A percentile compares a stretch with the other conserved stretches of the same genome.
Conservation (phyloP, 371 early-diverging fungal genomes). For the Capillidium heterosporum region DNA sequence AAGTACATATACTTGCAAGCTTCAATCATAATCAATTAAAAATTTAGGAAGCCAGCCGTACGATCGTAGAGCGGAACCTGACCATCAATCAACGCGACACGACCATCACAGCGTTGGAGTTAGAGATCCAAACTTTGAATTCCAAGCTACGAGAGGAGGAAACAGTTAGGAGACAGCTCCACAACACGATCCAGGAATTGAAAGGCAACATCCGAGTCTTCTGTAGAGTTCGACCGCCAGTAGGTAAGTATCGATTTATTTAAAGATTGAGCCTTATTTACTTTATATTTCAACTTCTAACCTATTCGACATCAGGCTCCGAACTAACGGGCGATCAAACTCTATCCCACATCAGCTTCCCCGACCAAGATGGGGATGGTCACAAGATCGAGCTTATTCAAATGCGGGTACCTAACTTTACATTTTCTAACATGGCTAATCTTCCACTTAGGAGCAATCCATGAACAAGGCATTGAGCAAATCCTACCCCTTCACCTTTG, state of each 20-base stretch:
- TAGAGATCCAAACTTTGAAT: not conserved
- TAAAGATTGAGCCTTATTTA: not conserved
- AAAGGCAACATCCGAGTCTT: slow-evolving; percentile 97
- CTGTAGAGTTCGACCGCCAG: slow-evolving; percentile 83
- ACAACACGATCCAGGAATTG: slow-evolving; percentile 84
- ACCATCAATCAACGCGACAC: not conserved
- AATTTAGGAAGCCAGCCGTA: slow-evolving; percentile 16
- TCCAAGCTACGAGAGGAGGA: slow-evolving; percentile 52
- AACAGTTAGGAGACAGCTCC: slow-evolving; percentile 52
- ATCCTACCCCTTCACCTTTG: slow-evolving; percentile 60
- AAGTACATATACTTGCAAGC: slow-evolving; percentile 19
- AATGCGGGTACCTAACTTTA: slow-evolving; percentile 5
- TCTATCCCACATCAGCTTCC: not conserved
- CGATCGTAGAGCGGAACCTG: slow-evolving; percentile 13
- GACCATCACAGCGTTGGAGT: not conserved
- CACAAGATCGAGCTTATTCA: slow-evolving; percentile 32
- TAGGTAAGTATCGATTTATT: slow-evolving; percentile 11
- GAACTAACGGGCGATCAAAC: not conserved
- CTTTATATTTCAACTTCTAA: not conserved
- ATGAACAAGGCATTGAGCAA: slow-evolving; percentile 21
- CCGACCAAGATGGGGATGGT: slow-evolving; percentile 13
- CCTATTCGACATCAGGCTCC: not conserved
- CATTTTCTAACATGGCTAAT: not conserved
- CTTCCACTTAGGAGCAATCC: slow-evolving; percentile 1
- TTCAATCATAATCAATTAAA: slow-evolving; percentile 20